Conservation (phyloP, 768 basidiomycete genomes). For the Pisolithus microcarpus region DNA sequence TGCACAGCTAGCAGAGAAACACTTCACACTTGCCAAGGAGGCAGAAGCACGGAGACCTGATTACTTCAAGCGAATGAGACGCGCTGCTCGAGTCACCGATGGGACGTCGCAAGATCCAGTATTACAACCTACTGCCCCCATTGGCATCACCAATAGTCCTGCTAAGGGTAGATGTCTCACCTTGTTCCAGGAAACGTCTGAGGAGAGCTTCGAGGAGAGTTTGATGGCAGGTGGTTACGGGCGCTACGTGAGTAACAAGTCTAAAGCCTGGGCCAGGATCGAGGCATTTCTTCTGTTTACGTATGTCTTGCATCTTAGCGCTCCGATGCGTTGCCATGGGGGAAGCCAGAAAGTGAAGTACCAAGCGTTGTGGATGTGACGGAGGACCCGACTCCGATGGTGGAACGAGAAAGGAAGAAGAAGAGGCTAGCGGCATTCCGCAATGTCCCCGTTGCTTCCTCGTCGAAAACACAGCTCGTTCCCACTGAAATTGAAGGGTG, state of each 20-base stretch:
- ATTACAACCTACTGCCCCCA: constrained; percentile 21
- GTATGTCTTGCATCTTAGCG: constrained; percentile 12
- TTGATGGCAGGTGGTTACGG: constrained; percentile 79
- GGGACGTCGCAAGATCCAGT: constrained; percentile 8
- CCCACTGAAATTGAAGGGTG: constrained; percentile 61
- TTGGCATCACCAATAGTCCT: constrained; percentile 67
- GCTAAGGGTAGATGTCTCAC: constrained; percentile 65
- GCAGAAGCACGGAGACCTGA: constrained; percentile 63
- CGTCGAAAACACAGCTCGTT: constrained; percentile 37
- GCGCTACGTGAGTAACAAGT: constrained; percentile 49
- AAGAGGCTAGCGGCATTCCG: constrained; percentile 66
- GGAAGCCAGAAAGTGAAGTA: constrained; percentile 11
- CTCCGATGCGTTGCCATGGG: constrained; percentile 19
- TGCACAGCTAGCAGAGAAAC: constrained; percentile 44
- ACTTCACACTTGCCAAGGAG: constrained; percentile 42
- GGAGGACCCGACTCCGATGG: constrained; percentile 15
- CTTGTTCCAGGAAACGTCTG: constrained; percentile 75
- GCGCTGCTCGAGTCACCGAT: constrained; percentile 27
- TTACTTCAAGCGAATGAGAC: constrained; percentile 57
- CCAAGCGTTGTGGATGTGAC: constrained; percentile 9
- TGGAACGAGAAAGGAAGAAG: constrained; percentile 61
- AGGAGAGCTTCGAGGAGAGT: constrained; percentile 81
- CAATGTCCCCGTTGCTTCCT: constrained; percentile 28
- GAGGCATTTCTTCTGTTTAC: constrained; percentile 6
- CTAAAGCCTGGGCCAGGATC: not conserved